Base-by-base conservation (phyloP, 2,329 filamentous ascomycete genomes). In the Magnaporthiopsis poae region DNA sequence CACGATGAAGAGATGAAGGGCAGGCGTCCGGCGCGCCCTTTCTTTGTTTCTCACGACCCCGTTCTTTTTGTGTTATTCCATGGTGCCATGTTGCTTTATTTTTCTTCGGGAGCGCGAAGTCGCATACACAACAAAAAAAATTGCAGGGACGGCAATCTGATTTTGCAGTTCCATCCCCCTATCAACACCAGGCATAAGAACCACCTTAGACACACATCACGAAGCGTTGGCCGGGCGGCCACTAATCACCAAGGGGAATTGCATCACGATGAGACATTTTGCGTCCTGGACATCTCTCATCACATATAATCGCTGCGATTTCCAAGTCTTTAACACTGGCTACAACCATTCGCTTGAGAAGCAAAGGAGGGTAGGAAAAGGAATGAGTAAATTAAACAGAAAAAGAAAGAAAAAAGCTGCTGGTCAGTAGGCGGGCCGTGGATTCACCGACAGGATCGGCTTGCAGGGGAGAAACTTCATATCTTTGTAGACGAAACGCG, bases 1-100 rank as follows among this genome's bases (percentile, higher is more conserved):
- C 75, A 90, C 89, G 65, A 83, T 92, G 77, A 84, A 86, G 74
- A 80, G 80, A 76, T 78, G 21, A 56, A 65, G 63, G 63, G 25
- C 56, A 27, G n/a, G 15, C 25, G 31, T 60, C 18, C 60, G 25
- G 60, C 25, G 60, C 25, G 21, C 46, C 46, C 46, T 56, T 56
- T 21, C 46, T 56, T 56, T 21, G 46, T n/a, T 56, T 56, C 46
- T 25, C 46, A 56, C 21, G 72, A 70, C 56, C 29, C 56, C 35
- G 1, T 61, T 62, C 33, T 25, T 36, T 62, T 21, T 12, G 36
- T 46, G 39, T 25, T 56, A 25, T 56, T 46, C 15, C 25, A 27
- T 13, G 29, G 36, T 18, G 13, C 18, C 52, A 4, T 63, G 2
- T 46, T 63, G 25, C 35, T 13, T 31, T 36, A 13, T 31, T 36